phyloP scores from a whole-genome alignment of 441 rosid genomes.

The Corymbia calophylla region DNA sequence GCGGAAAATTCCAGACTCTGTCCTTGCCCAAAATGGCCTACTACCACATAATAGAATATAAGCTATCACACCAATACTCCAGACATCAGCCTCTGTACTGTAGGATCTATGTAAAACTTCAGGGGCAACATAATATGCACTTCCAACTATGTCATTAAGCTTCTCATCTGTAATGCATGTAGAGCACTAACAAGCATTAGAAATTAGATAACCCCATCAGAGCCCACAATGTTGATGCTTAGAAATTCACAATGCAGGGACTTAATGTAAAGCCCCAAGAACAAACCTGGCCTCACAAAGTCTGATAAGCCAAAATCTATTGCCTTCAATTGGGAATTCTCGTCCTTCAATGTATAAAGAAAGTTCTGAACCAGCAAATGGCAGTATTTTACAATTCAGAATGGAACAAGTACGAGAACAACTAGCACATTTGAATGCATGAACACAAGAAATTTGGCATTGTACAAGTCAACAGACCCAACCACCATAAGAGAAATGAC shows the following conservation, averaged over 20 bases:
- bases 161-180: conserved; percentile 56
- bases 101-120: conserved; percentile 96
- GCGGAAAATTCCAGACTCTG: conserved; percentile 93
- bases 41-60: conserved; percentile 92
- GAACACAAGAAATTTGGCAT: not conserved
- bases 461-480: not conserved
- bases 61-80: conserved; percentile 96
- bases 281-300: conserved; percentile 89
- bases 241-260: not conserved
- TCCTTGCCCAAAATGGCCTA: conserved; percentile 97
- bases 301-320: conserved; percentile 92
- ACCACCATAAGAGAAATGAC: not conserved
- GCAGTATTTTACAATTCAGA: conserved; percentile 17
- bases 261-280: not conserved
- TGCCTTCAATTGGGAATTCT: conserved; percentile 70
- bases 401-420: not conserved
- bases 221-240: not conserved
- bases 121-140: conserved; percentile 96
- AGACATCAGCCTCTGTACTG: conserved; percentile 90
- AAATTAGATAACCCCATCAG: not conserved
- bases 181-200: conserved; percentile 1
- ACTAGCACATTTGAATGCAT: not conserved
- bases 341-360: conserved; percentile 76
- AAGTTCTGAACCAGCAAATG: conserved; percentile 70
- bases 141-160: conserved; percentile 98